These are phyloP conservation scores for Penicillium ucsense DNA, from an alignment of 495 filamentous ascomycete genomes.

Conservation along the genomic window DNA sequence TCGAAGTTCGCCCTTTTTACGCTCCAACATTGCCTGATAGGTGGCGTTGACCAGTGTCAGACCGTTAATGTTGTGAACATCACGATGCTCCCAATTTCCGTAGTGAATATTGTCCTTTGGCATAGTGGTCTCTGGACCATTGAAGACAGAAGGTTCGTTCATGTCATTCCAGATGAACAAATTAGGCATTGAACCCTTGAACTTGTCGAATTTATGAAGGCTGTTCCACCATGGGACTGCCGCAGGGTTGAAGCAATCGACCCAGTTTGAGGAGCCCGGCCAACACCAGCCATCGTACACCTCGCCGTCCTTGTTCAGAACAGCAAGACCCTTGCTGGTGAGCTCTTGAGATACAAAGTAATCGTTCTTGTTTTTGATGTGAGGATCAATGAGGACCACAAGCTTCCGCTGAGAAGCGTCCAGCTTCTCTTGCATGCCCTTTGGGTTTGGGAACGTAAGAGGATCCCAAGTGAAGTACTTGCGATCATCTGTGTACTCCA, in stretches of 20 bases:
- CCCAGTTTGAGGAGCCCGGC: slow-evolving; percentile 92
- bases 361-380: slow-evolving; percentile 83
- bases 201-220: slow-evolving; percentile 78
- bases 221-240: slow-evolving; percentile 80
- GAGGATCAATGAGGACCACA: slow-evolving; percentile 90
- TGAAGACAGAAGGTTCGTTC: slow-evolving; percentile 99
- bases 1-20: slow-evolving; percentile 68
- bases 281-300: slow-evolving; percentile 96
- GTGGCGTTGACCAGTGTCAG: slow-evolving; percentile 92
- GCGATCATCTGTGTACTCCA: slow-evolving; percentile 91
- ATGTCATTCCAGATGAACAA: slow-evolving; percentile 98
- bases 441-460: slow-evolving; percentile 74
- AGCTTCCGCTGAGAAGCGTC: slow-evolving; percentile 78
- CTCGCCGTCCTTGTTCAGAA: slow-evolving; percentile 81
- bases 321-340: slow-evolving; percentile 69
- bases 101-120: slow-evolving; percentile 93
- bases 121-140: slow-evolving; percentile 92
- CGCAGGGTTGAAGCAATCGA: slow-evolving; percentile 87
- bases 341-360: slow-evolving; percentile 73
- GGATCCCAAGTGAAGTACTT: slow-evolving; percentile 98
- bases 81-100: slow-evolving; percentile 91
- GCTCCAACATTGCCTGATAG: slow-evolving; percentile 67
- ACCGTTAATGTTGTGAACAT: slow-evolving; percentile 91
- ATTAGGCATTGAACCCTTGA: slow-evolving; percentile 73
- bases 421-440: slow-evolving; percentile 78